Base-by-base conservation (phyloP, 805 yeast species). In the Ogataea kodamae region DNA sequence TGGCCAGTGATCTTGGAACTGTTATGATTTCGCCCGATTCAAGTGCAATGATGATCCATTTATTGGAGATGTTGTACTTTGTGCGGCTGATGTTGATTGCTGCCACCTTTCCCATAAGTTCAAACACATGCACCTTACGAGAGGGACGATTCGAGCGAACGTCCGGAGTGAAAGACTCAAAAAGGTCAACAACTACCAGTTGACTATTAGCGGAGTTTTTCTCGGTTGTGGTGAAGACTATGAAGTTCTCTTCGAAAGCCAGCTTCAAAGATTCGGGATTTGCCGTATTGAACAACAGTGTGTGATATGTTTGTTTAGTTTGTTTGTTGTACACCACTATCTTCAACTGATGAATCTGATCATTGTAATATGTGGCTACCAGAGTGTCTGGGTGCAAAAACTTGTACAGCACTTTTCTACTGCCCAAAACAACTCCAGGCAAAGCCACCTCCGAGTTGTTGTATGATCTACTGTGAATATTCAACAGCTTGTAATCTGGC, bases 201-300 rank as follows among this genome's bases (percentile, higher is more conserved):
- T 79, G 72, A 3, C 75, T 68, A n/a, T 49, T 40, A 13, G 65
- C 54, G 8, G 80, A 79, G 2, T 54, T 54, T 1, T 52, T 50
- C 36, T 78, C 70, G 50, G 69, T 74, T 48, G 76, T 80, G 0
- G 89, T 65, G 51, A 83, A 81, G 8, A 85, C 68, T 11, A 87
- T 64, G 84, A 92, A 90, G 59, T 89, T 77, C 53, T 90, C 97
- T 30, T 87, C 92, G 56, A 77, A 72, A 1, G 77, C 65, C 17
- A 86, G 48, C 14, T 69, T 61, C 18, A 86, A 54, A 2, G 70
- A 37, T 6, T 37, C 43, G 6, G 54, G 52, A 25, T 47, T 38
- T 17, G 34, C 26, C 3, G 49, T 61, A 1, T 31, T 59, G 7
- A 57, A 57, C 8, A 65, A 65, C 4, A 68, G 53, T 31, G 63